Evolutionary conservation across 1,284 basidiomycete species (phyloP).

Genomic region (Boletus sp.): DNA sequence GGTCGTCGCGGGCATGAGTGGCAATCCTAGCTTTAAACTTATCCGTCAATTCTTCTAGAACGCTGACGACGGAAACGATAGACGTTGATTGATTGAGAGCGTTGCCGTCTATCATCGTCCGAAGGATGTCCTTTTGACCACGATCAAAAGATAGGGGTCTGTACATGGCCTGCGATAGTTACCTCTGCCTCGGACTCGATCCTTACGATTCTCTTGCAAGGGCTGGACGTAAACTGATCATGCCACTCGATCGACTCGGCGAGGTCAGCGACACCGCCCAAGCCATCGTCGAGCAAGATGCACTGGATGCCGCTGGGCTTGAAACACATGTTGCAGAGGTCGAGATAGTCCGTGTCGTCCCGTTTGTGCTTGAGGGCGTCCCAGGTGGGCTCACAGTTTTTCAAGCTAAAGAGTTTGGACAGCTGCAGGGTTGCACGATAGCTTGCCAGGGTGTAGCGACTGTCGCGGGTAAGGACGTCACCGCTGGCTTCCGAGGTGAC

Average conservation of each 20-base stretch:
- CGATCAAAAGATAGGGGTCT: constrained; percentile 8
- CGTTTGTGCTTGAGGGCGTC: constrained; percentile 51
- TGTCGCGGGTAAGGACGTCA: constrained; percentile 47
- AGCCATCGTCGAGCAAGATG: constrained; percentile 68
- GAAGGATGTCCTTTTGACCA: constrained; percentile 34
- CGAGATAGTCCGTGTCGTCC: constrained; percentile 43
- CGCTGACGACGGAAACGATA: constrained; percentile 16
- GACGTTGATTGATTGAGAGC: constrained; percentile 13
- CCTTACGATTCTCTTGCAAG: constrained; percentile 58
- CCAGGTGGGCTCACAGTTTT: constrained; percentile 46
- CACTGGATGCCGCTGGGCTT: constrained; percentile 53
- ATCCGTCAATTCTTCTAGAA: constrained; percentile 35
- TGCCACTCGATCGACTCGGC: constrained; percentile 58
- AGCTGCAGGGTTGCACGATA: constrained; percentile 56
- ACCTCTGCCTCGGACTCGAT: constrained; percentile 69
- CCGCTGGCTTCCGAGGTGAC: constrained; percentile 62
- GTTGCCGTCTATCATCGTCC: constrained; percentile 24
- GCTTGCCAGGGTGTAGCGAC: constrained; percentile 53
- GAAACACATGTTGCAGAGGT: constrained; percentile 55
- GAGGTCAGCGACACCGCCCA: constrained; percentile 46
- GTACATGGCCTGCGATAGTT: constrained; percentile 7
- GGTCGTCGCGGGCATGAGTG: constrained; percentile 37
- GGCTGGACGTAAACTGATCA: constrained; percentile 48
- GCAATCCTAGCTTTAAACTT: constrained; percentile 35
- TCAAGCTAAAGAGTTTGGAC: constrained; percentile 42